These are phyloP conservation scores for Ceratocystis huliohia DNA, from an alignment of 2,329 filamentous ascomycete species.

Conservation along the genomic window DNA sequence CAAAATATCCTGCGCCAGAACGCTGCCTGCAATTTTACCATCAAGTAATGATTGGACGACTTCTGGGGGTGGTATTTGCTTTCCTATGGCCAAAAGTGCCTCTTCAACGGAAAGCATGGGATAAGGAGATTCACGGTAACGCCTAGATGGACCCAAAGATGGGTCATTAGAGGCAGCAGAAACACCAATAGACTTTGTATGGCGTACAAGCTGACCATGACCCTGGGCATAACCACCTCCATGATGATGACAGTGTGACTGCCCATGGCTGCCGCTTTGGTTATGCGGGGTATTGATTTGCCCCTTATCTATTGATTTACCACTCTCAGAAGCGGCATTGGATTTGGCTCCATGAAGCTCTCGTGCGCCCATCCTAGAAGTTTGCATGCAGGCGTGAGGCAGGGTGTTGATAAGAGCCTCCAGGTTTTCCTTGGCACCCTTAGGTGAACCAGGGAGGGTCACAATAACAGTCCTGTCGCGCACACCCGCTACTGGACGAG, in stretches of 20 bases:
- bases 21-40: constrained; percentile 54
- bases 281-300: constrained; percentile 38
- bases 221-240: constrained; percentile 47
- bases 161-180: constrained; percentile 48
- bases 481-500: constrained; percentile 79
- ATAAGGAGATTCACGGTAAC: constrained; percentile 78
- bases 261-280: constrained; percentile 39
- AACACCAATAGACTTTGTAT: constrained; percentile 51
- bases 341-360: constrained; percentile 61
- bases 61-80: constrained; percentile 55
- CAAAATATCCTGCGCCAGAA: constrained; percentile 71
- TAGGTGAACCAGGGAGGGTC: constrained; percentile 86
- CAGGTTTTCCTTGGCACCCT: constrained; percentile 88
- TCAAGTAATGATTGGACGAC: constrained; percentile 49
- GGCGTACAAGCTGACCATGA: constrained; percentile 56
- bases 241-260: constrained; percentile 37
- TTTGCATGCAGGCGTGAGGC: constrained; percentile 88
- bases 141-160: constrained; percentile 47
- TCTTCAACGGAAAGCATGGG: constrained; percentile 81
- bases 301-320: constrained; percentile 52
- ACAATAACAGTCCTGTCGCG: constrained; percentile 70
- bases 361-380: constrained; percentile 70
- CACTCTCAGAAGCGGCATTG: constrained; percentile 46
- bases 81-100: constrained; percentile 58
- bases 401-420: constrained; percentile 79